A percentile compares a stretch with the other conserved stretches of the same genome.
Conservation (phyloP, 2,329 filamentous ascomycete species). For the Rhynchosporium graminicola region DNA sequence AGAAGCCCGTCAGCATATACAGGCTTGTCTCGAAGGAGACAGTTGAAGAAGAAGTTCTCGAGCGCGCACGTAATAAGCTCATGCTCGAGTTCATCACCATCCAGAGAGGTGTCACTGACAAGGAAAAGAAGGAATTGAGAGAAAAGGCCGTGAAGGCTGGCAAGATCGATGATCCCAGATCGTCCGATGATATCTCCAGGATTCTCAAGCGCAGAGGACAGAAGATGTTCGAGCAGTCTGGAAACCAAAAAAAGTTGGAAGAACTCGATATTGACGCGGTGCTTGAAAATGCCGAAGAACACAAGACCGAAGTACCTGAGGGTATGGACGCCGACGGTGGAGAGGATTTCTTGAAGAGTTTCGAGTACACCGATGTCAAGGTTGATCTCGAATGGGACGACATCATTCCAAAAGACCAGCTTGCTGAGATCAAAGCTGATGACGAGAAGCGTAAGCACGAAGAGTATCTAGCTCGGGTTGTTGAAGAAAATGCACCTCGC, state of each 20-base stretch:
- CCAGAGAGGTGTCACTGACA: slow-evolving; percentile 93
- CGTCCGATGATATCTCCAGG: slow-evolving; percentile 91
- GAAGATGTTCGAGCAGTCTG: slow-evolving; percentile 97
- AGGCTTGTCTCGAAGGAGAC: slow-evolving; percentile 97
- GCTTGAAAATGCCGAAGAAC: slow-evolving; percentile 93
- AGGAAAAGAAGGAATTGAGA: slow-evolving; percentile 75
- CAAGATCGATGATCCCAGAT: slow-evolving; percentile 79
- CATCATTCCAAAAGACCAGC: slow-evolving; percentile 91
- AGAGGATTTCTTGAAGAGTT: slow-evolving; percentile 88
- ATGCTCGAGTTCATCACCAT: slow-evolving; percentile 97
- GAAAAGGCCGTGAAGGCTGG: slow-evolving; percentile 79
- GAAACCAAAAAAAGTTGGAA: slow-evolving; percentile 94
- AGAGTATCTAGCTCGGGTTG: slow-evolving; percentile 76
- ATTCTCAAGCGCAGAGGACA: slow-evolving; percentile 98
- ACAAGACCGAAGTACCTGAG: slow-evolving; percentile 93
- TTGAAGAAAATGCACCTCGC: slow-evolving; percentile 84
- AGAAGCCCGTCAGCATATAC: slow-evolving; percentile 93
- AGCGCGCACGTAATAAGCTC: slow-evolving; percentile 94
- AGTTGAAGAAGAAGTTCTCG: slow-evolving; percentile 95
- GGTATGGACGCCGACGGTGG: slow-evolving; percentile 94
- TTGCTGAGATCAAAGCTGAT: slow-evolving; percentile 85
- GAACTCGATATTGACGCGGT: slow-evolving; percentile 98
- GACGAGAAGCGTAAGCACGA: slow-evolving; percentile 84
- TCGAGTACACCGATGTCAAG: slow-evolving; percentile 96
- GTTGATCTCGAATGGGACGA: slow-evolving; percentile 97